These are phyloP conservation scores for Neopestalotiopsis rosae DNA, from an alignment of 2,329 filamentous ascomycete species.

Conservation along the genomic window DNA sequence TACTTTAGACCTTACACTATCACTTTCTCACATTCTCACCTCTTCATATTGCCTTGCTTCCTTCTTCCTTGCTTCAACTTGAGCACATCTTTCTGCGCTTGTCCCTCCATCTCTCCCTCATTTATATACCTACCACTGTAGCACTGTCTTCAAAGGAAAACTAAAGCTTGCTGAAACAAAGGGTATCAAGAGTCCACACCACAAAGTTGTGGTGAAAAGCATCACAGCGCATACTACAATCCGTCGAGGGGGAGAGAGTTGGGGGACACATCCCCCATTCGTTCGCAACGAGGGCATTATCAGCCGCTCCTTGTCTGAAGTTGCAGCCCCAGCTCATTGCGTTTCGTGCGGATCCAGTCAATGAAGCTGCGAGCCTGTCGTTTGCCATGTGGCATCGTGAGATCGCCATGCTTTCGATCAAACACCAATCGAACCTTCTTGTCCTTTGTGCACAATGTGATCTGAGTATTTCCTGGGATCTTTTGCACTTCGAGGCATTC, in stretches of 20 bases:
- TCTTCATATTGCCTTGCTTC: too few species aligned
- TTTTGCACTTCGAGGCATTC: constrained; percentile 5
- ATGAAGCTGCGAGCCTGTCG: constrained; percentile 29
- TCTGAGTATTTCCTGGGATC: constrained; percentile 14
- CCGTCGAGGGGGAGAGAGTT: not conserved
- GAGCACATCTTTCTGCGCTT: too few species aligned
- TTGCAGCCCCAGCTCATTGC: not conserved
- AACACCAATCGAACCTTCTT: not conserved
- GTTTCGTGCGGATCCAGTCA: constrained; percentile 26
- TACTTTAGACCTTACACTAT: too few species aligned
- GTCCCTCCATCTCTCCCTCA: too few species aligned
- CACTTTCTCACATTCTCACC: too few species aligned
- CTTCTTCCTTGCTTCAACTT: too few species aligned
- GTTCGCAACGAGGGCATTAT: not conserved
- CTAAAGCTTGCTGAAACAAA: too few species aligned
- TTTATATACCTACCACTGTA: not conserved
- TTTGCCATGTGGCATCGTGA: constrained; percentile 25
- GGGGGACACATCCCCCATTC: not conserved
- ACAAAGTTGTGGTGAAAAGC: too few species aligned
- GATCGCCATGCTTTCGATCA: constrained; percentile 25
- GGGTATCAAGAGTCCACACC: too few species aligned
- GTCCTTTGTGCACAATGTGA: constrained; percentile 14
- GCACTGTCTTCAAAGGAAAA: not conserved
- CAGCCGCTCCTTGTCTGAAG: not conserved
- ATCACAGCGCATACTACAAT: not conserved